Conservation (phyloP, 2,329 filamentous ascomycete species). For the Aureobasidium sp. region DNA sequence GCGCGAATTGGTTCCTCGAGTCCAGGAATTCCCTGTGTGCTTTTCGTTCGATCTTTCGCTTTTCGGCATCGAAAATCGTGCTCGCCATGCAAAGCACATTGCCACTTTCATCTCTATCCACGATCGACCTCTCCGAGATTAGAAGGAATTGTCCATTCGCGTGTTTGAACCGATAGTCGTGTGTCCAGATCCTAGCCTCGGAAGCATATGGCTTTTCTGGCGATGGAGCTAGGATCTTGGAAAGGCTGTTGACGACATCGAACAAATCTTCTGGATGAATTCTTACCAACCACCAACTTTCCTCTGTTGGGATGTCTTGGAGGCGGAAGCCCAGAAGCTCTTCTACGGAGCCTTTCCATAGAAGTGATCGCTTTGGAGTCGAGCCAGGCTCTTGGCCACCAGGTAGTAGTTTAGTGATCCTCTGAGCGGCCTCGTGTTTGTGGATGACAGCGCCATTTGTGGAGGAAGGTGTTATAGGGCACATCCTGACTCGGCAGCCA, state of each 20-base stretch:
- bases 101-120: constrained; percentile 8
- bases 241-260: not conserved
- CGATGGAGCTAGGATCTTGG: not conserved
- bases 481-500: not conserved
- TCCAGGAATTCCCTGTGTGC: constrained; percentile 2
- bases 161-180: constrained; percentile 6
- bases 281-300: constrained; percentile 7
- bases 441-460: not conserved
- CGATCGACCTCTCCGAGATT: not conserved
- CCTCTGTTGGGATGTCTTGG: not conserved
- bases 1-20: constrained; percentile 9
- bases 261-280: constrained; percentile 6
- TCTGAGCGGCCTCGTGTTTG: not conserved
- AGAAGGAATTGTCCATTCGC: not conserved
- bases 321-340: not conserved
- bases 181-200: constrained; percentile 3
- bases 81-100: constrained; percentile 9
- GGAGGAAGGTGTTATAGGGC: not conserved
- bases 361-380: not conserved
- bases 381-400: not conserved
- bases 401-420: not conserved
- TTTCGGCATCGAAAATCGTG: constrained; percentile 12
- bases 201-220: constrained; percentile 1
- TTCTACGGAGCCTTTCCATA: constrained; percentile 6
- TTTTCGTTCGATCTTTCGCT: constrained; percentile 1